phyloP scores from a whole-genome alignment of 2,329 filamentous ascomycete species.

The Pseudogymnoascus pannorum region DNA sequence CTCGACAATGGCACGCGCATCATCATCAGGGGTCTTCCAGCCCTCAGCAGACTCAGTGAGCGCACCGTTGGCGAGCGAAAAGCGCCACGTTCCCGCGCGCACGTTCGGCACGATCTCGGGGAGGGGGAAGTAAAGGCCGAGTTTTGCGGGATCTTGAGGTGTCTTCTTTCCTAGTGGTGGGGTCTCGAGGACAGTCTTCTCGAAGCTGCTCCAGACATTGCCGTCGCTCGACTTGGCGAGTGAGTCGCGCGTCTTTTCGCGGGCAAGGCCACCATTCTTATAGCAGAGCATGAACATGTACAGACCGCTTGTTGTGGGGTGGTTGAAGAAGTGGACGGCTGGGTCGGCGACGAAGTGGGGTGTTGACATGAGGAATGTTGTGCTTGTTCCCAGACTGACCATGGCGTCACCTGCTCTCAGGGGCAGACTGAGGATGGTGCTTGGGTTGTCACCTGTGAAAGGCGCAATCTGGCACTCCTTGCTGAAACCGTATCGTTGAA shows the following conservation, averaged over 20 bases:
- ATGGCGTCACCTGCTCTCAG: conserved; percentile 85
- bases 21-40: conserved; percentile 55
- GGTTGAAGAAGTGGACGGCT: conserved; percentile 96
- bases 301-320: conserved; percentile 79
- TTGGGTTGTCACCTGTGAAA: conserved; percentile 93
- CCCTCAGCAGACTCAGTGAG: conserved; percentile 32
- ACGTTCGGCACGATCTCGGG: conserved; percentile 96
- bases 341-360: conserved; percentile 84
- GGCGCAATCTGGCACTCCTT: conserved; percentile 69
- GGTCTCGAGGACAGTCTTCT: conserved; percentile 60
- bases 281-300: conserved; percentile 99
- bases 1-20: conserved; percentile 83
- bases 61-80: conserved; percentile 46
- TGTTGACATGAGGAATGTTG: conserved; percentile 96
- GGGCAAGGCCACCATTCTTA: conserved; percentile 92
- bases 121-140: conserved; percentile 91
- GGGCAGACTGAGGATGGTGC: conserved; percentile 86
- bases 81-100: conserved; percentile 78
- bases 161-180: conserved; percentile 59
- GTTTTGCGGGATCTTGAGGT: conserved; percentile 55
- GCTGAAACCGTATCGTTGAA: conserved; percentile 68
- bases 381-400: conserved; percentile 88
- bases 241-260: conserved; percentile 79
- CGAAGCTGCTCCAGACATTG: conserved; percentile 73
- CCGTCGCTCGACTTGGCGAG: conserved; percentile 50